phyloP scores from a whole-genome alignment of 129 eudicot species.

The Escallonia herrerae region DNA sequence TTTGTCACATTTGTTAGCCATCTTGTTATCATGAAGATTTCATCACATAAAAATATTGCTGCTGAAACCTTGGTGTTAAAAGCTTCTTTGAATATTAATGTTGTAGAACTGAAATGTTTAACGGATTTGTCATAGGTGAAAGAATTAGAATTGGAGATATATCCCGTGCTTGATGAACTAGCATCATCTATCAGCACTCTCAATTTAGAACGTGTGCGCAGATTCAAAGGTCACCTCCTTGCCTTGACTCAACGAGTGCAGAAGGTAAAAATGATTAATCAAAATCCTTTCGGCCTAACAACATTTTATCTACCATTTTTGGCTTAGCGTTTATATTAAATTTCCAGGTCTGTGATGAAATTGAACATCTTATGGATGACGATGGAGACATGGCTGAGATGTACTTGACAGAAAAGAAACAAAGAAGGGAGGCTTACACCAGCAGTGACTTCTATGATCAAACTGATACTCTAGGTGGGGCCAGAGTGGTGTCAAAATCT shows the following conservation, averaged over 20 bases:
- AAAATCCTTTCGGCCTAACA: neutral
- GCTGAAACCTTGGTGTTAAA: neutral
- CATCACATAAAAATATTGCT: too few relatives aligned
- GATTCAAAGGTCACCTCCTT: constrained; percentile 91
- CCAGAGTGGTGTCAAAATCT: constrained; percentile 51
- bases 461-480: constrained; percentile 15
- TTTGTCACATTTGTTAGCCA: neutral
- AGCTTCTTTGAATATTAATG: too few relatives aligned
- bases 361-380: constrained; percentile 96
- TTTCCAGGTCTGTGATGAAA: constrained; percentile 89
- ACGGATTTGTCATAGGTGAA: constrained; percentile 47
- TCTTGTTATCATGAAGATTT: neutral
- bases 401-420: constrained; percentile 95
- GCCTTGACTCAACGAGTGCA: constrained; percentile 97
- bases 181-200: constrained; percentile 88
- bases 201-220: constrained; percentile 93
- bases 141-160: constrained; percentile 84
- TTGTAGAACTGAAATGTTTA: neutral
- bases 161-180: constrained; percentile 97
- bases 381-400: constrained; percentile 99
- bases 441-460: constrained; percentile 52
- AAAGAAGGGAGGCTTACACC: constrained; percentile 43
- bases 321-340: constrained; percentile 6
- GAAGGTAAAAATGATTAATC: constrained; percentile 48
- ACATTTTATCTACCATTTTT: neutral